These are phyloP conservation scores for Quercus tomentella DNA, from an alignment of 331 rosid genomes.

Conservation along the genomic window DNA sequence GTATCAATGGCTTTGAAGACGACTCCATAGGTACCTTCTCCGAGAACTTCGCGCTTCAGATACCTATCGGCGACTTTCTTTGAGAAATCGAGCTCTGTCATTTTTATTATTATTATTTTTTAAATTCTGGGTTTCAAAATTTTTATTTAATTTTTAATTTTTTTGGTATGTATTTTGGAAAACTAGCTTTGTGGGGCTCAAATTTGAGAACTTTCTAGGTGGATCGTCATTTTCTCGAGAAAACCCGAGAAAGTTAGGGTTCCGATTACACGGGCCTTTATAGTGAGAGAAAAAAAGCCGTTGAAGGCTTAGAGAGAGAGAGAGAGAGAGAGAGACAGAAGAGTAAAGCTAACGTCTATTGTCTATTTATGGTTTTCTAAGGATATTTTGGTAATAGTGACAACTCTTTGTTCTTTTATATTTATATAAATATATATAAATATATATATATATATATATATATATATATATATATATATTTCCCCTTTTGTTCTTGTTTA, in stretches of 20 bases:
- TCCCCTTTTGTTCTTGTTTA: too few species aligned
- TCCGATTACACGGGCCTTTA: neutral
- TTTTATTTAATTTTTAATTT: neutral
- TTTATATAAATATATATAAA: too few species aligned
- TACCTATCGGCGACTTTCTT: slow-evolving; percentile 93
- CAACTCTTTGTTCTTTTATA: neutral
- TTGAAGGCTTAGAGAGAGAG: neutral
- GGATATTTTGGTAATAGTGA: neutral
- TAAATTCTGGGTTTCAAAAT: neutral
- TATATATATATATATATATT: too few species aligned
- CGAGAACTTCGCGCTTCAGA: slow-evolving; percentile 87
- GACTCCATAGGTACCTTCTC: slow-evolving; percentile 96
- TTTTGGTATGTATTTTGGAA: neutral
- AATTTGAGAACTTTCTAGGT: neutral
- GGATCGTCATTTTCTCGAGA: neutral
- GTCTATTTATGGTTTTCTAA: neutral
- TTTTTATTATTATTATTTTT: slow-evolving; percentile 8
- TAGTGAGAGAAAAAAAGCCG: slow-evolving; percentile 8
- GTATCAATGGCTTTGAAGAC: slow-evolving; percentile 95
- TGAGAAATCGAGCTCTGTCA: slow-evolving; percentile 56
- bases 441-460: too few species aligned
- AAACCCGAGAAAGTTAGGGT: slow-evolving; percentile 18
- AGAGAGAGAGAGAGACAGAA: neutral
- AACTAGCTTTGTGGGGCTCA: neutral
- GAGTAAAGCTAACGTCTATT: neutral